phyloP scores from a whole-genome alignment of 495 filamentous ascomycete species.

The Glarea lozoyensis region DNA sequence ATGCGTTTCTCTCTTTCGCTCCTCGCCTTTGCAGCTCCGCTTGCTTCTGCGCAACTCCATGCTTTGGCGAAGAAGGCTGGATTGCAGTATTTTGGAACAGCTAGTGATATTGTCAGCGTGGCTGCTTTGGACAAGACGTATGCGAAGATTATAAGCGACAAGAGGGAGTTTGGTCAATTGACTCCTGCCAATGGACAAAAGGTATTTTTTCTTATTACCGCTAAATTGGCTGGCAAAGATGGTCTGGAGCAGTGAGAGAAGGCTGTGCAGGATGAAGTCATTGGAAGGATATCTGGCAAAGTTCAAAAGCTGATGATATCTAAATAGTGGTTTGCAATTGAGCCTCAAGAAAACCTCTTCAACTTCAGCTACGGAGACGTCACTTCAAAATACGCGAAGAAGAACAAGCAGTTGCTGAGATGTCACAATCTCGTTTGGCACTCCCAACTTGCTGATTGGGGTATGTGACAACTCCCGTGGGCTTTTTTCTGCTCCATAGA shows the following conservation, averaged over 20 bases:
- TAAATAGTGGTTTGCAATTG: slow-evolving; percentile 38
- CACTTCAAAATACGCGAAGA: slow-evolving; percentile 38
- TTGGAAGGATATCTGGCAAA: not conserved
- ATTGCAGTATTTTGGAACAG: slow-evolving; percentile 39
- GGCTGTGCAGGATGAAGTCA: too few species aligned
- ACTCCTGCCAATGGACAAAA: slow-evolving; percentile 47
- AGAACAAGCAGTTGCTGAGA: slow-evolving; percentile 44
- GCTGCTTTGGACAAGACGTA: slow-evolving; percentile 28
- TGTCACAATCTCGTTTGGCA: slow-evolving; percentile 59
- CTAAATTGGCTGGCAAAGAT: not conserved
- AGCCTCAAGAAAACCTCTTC: slow-evolving; percentile 39
- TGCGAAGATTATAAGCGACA: slow-evolving; percentile 31
- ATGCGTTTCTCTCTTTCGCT: too few species aligned
- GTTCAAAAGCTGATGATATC: not conserved
- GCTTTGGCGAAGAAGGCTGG: slow-evolving; percentile 31
- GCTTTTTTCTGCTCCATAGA: slow-evolving; percentile 1
- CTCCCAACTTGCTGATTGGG: slow-evolving; percentile 49
- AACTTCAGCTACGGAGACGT: slow-evolving; percentile 39
- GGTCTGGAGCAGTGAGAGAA: not conserved
- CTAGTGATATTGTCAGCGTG: slow-evolving; percentile 40
- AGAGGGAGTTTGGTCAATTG: slow-evolving; percentile 40
- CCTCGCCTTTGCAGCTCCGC: not conserved
- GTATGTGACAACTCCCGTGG: slow-evolving; percentile 21
- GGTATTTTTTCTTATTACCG: slow-evolving; percentile 5
- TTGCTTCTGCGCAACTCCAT: slow-evolving; percentile 25